phyloP scores from a whole-genome alignment of 2,329 filamentous ascomycete species.

The Fusarium brachygibbosum region DNA sequence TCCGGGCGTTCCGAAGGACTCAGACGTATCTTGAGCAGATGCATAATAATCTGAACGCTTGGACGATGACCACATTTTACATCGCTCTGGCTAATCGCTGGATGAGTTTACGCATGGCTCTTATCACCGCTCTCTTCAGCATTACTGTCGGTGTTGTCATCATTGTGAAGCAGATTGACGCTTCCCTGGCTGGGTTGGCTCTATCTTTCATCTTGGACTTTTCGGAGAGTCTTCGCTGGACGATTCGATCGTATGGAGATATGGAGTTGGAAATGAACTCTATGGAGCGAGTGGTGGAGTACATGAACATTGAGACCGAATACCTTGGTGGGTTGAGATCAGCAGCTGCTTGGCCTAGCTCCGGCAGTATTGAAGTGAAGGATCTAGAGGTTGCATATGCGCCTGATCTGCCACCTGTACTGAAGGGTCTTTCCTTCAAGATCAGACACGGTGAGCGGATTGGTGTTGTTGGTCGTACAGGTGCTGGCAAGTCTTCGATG shows the following conservation, averaged over 20 bases:
- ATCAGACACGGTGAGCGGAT: conserved; percentile 75
- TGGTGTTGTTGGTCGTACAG: conserved; percentile 81
- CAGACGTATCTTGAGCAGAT: conserved; percentile 76
- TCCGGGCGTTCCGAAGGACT: conserved; percentile 78
- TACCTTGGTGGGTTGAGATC: conserved; percentile 71
- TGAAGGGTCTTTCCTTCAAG: conserved; percentile 75
- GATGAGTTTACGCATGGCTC: conserved; percentile 78
- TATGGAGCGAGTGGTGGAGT: conserved; percentile 81
- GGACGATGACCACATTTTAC: conserved; percentile 75
- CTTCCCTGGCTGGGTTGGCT: conserved; percentile 79
- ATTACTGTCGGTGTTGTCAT: conserved; percentile 73
- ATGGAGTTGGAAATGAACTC: conserved; percentile 84
- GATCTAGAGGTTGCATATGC: conserved; percentile 79
- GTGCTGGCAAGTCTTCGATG: conserved; percentile 81
- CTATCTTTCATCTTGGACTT: conserved; percentile 80
- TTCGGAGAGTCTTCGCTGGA: conserved; percentile 71
- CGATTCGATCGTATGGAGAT: conserved; percentile 74
- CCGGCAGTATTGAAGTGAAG: conserved; percentile 78
- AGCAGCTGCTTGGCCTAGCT: conserved; percentile 79
- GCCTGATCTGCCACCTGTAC: conserved; percentile 75
- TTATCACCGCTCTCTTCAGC: conserved; percentile 76
- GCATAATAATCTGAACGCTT: conserved; percentile 75
- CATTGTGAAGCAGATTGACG: conserved; percentile 72
- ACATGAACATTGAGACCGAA: conserved; percentile 76
- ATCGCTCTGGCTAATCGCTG: conserved; percentile 80